Percentiles rank a stretch among this genome's conserved stretches.
These are phyloP conservation scores for Calycina marina DNA, from an alignment of 2,329 filamentous ascomycete genomes.

Conservation along the genomic window DNA sequence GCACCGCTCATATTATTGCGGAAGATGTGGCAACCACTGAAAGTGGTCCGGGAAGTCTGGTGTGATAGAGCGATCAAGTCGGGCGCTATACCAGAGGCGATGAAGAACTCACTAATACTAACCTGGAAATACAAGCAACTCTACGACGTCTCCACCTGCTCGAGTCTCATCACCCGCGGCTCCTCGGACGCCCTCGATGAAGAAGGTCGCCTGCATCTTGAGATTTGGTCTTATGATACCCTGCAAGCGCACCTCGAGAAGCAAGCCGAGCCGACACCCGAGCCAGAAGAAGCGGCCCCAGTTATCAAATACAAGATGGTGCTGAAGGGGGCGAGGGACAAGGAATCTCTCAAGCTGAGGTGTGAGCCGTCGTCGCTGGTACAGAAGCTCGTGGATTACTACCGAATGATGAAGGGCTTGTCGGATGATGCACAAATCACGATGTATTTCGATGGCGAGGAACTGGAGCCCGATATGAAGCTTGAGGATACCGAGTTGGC, in stretches of 20 bases:
- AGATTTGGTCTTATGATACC: slow-evolving; percentile 58
- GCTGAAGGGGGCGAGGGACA: slow-evolving; percentile 35
- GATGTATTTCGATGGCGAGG: slow-evolving; percentile 64
- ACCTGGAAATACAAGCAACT: slow-evolving; percentile 64
- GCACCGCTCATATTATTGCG: slow-evolving; percentile 48
- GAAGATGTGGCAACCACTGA: slow-evolving; percentile 51
- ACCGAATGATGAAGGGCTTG: slow-evolving; percentile 39
- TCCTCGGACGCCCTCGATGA: slow-evolving; percentile 28
- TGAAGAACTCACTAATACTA: slow-evolving; percentile 48
- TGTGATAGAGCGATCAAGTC: slow-evolving; percentile 43
- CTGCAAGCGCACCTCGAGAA: slow-evolving; percentile 28
- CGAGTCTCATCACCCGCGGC: slow-evolving; percentile 33
- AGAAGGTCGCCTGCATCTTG: slow-evolving; percentile 51
- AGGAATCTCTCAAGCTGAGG: slow-evolving; percentile 35
- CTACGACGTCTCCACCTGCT: slow-evolving; percentile 62
- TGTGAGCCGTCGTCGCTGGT: slow-evolving; percentile 42
- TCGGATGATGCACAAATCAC: slow-evolving; percentile 36
- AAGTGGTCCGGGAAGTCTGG: slow-evolving; percentile 56
- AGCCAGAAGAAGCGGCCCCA: slow-evolving; percentile 15
- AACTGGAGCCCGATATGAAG: slow-evolving; percentile 41
- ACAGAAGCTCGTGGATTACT: slow-evolving; percentile 45
- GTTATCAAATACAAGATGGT: slow-evolving; percentile 31
- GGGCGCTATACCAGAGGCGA: slow-evolving; percentile 25
- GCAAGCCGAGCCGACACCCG: slow-evolving; percentile 13
- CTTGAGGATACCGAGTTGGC: slow-evolving; percentile 57